Evolutionary conservation across 306 rosid species (phyloP).

Genomic region (Rosa lucieae): DNA sequence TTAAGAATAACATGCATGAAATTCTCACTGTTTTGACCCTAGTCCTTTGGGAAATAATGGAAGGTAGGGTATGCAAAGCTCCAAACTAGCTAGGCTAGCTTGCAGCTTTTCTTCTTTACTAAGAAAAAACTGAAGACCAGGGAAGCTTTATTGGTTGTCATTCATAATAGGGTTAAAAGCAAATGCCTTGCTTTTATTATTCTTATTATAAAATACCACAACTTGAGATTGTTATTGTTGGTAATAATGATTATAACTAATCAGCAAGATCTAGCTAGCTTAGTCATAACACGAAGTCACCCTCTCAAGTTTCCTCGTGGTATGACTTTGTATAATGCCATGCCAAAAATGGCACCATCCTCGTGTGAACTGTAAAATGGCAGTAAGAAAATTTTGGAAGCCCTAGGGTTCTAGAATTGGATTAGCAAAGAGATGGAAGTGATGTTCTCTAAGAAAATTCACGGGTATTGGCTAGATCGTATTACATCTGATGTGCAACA

Average conservation of each 20-base stretch:
- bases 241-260: not conserved
- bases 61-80: not conserved
- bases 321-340: not conserved
- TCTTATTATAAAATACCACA: not conserved
- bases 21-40: not conserved
- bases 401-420: no score
- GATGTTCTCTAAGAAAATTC: no score
- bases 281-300: not conserved
- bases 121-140: conserved; percentile 4
- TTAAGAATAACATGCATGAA: not conserved
- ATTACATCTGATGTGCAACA: no score
- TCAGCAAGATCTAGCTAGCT: not conserved
- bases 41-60: not conserved
- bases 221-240: not conserved
- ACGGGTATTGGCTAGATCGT: no score
- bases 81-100: not conserved
- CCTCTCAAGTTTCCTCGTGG: not conserved
- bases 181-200: not conserved
- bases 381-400: not conserved
- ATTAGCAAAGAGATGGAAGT: no score
- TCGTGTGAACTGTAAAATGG: not conserved
- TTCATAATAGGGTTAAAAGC: not conserved
- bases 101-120: conserved; percentile 9
- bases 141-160: conserved; percentile 4
- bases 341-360: conserved; percentile 1